Base-by-base conservation (phyloP, 2,329 filamentous ascomycete species). In the Xylaria sp. region DNA sequence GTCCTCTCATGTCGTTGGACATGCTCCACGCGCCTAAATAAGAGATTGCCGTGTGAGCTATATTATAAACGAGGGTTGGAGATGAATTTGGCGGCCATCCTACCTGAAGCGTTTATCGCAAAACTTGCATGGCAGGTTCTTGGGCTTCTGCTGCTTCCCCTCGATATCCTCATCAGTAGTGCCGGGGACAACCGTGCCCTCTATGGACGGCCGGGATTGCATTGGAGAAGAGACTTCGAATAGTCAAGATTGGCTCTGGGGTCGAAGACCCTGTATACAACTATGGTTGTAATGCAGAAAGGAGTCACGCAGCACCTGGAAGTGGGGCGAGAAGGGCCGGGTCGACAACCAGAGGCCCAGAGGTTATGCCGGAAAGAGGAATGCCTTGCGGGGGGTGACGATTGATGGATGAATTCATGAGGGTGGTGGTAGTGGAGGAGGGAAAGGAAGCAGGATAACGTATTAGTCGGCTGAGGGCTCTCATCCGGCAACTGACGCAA, bases 51-150 rank as follows among this genome's bases (percentile, higher is more conserved):
- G 74, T 77, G 78, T 81, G 76, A 80, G 78, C 71, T 73, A 76
- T 74, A 75, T 75, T 72, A 69, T 71, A 69, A 71, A 70, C 68
- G 61, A 61, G 65, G 66, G 63, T 58, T 64, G 64, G 57, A 66
- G 63, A 63, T 47, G 49, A 38, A 69, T 64, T 64, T 53, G 51
- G 60, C 65, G 60, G 58, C 54, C 42, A 63, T 75, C 83, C 77
- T 74, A 87, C 85, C 85, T 83, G 74, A 88, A 88, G 65, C 82
- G 80, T 72, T 87, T 87, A 75, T 81, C 84, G 75, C 86, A 88
- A 71, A 86, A 87, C 71, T 84, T 84, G 80, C 86, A 88, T 60
- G 85, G 85, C 64, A 87, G 74, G 52, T 83, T 85, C 76, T 87
- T 87, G 68, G 85, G 85, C 70, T 87, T 87, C 73, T 85, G 83